Conservation (phyloP, 768 basidiomycete species). For the Holtermanniella nyarrowii region DNA sequence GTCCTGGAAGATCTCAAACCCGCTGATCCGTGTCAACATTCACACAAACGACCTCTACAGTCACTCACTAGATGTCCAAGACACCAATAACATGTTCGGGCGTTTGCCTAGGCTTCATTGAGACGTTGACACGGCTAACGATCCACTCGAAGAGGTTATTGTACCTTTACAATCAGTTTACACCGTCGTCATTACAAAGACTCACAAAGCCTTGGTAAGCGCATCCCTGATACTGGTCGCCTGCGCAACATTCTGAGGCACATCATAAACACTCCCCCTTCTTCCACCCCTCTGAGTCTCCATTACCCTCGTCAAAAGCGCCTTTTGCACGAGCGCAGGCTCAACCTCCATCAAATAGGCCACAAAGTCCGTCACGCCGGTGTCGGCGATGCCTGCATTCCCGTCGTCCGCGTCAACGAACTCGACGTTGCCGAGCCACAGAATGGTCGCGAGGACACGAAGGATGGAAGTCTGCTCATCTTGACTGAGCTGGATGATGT, state of each 20-base stretch:
- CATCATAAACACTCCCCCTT: constrained; percentile 88
- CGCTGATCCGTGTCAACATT: constrained; percentile 39
- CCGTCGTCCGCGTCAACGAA: constrained; percentile 82
- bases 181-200: background rate
- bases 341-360: constrained; percentile 90
- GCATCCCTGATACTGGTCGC: constrained; percentile 83
- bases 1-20: constrained; percentile 81
- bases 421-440: constrained; percentile 95
- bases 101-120: constrained; percentile 77
- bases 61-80: constrained; percentile 70
- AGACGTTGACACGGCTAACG: constrained; percentile 85
- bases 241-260: constrained; percentile 82
- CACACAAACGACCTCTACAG: background rate
- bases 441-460: constrained; percentile 76
- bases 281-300: constrained; percentile 90
- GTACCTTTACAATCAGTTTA: constrained; percentile 44
- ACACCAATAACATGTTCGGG: constrained; percentile 83
- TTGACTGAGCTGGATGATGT: constrained; percentile 71
- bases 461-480: constrained; percentile 87
- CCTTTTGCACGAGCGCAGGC: constrained; percentile 67
- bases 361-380: constrained; percentile 86
- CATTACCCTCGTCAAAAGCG: constrained; percentile 68
- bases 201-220: constrained; percentile 70
- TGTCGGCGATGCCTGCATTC: constrained; percentile 68
- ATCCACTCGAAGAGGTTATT: constrained; percentile 99